Evolutionary conservation across 2,329 filamentous ascomycete genomes (phyloP).

Genomic region (Sporothrix mexicana): DNA sequence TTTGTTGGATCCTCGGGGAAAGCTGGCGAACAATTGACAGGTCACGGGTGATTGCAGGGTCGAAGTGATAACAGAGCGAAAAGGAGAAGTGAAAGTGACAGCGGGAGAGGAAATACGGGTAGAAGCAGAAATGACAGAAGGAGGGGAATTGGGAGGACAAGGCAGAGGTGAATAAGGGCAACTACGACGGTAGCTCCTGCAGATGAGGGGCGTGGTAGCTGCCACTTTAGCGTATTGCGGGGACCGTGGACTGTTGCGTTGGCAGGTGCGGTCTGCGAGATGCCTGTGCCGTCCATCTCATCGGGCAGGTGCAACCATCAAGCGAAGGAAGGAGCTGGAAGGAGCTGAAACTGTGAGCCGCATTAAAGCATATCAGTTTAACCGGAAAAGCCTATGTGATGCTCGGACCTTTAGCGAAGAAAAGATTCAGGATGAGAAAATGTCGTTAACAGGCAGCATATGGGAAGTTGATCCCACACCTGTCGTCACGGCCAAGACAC

Average conservation of each 20-base stretch:
- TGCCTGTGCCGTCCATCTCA: slow-evolving; percentile 5
- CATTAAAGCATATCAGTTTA: slow-evolving; percentile 4
- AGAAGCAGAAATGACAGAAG: neutral
- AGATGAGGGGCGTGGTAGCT: slow-evolving; percentile 28
- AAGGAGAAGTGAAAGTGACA: neutral
- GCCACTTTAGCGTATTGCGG: slow-evolving; percentile 31
- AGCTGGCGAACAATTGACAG: neutral
- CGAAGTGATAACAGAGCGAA: neutral
- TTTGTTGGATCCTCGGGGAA: neutral
- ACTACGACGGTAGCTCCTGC: neutral
- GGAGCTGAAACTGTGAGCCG: neutral
- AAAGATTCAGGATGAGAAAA: neutral
- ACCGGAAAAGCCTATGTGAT: neutral
- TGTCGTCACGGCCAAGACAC: neutral
- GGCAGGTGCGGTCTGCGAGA: neutral
- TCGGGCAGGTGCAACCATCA: slow-evolving; percentile 8
- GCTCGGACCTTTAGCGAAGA: neutral
- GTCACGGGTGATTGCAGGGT: neutral
- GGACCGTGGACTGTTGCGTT: slow-evolving; percentile 20
- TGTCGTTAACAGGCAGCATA: neutral
- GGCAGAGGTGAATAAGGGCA: neutral
- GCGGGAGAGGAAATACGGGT: neutral
- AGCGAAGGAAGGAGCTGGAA: neutral
- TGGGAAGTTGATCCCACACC: neutral
- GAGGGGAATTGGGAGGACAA: neutral